Conservation (phyloP, 2,329 filamentous ascomycete genomes). For the Ascochyta viciae-villosae region DNA sequence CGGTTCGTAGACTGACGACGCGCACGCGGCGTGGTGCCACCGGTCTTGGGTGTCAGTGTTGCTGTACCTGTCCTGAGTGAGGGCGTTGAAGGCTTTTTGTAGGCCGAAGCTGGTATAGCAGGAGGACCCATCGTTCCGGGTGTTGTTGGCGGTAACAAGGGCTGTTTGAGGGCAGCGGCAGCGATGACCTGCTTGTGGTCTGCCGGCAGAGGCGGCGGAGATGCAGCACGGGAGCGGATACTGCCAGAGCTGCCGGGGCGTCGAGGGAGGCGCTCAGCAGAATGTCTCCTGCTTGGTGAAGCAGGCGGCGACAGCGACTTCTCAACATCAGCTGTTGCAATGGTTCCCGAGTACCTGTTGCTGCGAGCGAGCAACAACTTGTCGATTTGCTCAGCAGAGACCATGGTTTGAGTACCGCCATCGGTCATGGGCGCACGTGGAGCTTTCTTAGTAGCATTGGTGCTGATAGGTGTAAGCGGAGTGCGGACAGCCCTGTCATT, state of each 20-base stretch:
- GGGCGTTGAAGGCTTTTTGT: constrained; percentile 56
- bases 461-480: constrained; percentile 34
- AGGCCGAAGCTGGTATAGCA: constrained; percentile 79
- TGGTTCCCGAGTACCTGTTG: constrained; percentile 35
- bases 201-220: constrained; percentile 75
- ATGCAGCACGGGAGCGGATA: constrained; percentile 58
- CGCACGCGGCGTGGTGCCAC: constrained; percentile 65
- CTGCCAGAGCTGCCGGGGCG: constrained; percentile 79
- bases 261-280: constrained; percentile 47
- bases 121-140: constrained; percentile 79
- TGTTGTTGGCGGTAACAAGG: constrained; percentile 41
- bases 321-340: constrained; percentile 40
- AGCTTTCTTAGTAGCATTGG: constrained; percentile 34
- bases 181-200: constrained; percentile 88
- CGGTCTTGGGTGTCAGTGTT: constrained; percentile 52
- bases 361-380: constrained; percentile 69
- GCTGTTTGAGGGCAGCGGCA: constrained; percentile 68
- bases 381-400: constrained; percentile 85
- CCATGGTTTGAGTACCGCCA: constrained; percentile 79
- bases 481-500: constrained; percentile 25
- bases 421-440: constrained; percentile 61
- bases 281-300: constrained; percentile 44
- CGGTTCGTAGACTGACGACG: constrained; percentile 50
- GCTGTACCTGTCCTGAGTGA: constrained; percentile 52
- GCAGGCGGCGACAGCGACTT: constrained; percentile 42